Percentiles rank a stretch among this genome's conserved stretches.
phyloP scores from a whole-genome alignment of 2,329 filamentous ascomycete species.

The Sclerotinia glacialis region DNA sequence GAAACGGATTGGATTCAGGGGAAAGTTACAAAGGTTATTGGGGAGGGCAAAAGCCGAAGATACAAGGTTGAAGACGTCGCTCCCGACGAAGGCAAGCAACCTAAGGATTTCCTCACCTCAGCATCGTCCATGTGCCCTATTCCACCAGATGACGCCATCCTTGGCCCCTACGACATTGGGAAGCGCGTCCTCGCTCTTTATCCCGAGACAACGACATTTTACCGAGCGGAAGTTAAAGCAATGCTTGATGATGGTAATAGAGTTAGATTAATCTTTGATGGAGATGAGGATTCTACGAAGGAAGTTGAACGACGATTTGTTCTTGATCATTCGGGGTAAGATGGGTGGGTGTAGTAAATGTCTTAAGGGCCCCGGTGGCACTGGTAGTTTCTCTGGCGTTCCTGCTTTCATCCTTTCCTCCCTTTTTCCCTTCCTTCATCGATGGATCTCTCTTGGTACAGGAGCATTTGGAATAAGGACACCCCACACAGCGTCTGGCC shows the following conservation, averaged over 20 bases:
- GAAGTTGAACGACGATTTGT: constrained; percentile 75
- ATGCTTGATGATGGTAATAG: constrained; percentile 51
- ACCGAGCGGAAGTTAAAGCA: constrained; percentile 77
- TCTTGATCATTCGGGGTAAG: constrained; percentile 57
- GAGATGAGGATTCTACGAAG: constrained; percentile 72
- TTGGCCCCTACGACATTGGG: constrained; percentile 61
- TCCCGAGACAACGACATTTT: constrained; percentile 81
- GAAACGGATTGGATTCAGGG: constrained; percentile 70
- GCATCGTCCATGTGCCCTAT: constrained; percentile 77
- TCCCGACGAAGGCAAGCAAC: constrained; percentile 67
- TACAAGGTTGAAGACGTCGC: constrained; percentile 81
- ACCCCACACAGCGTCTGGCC: constrained; percentile 7
- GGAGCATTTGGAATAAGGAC: constrained; percentile 21
- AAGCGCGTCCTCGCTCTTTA: constrained; percentile 76
- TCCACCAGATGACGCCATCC: constrained; percentile 56
- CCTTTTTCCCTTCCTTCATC: neutral
- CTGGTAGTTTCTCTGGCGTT: neutral
- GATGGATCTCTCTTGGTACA: constrained; percentile 15
- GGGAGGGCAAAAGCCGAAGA: constrained; percentile 72
- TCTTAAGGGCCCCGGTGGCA: neutral
- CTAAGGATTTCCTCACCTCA: constrained; percentile 63
- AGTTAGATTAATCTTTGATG: constrained; percentile 72
- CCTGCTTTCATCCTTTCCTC: neutral
- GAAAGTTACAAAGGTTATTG: constrained; percentile 70
- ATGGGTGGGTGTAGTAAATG: neutral